Evolutionary conservation across 306 rosid genomes (phyloP), one percentile per base, ranked within the genome.

Genomic region (Amphicarpaea edgeworthii): DNA sequence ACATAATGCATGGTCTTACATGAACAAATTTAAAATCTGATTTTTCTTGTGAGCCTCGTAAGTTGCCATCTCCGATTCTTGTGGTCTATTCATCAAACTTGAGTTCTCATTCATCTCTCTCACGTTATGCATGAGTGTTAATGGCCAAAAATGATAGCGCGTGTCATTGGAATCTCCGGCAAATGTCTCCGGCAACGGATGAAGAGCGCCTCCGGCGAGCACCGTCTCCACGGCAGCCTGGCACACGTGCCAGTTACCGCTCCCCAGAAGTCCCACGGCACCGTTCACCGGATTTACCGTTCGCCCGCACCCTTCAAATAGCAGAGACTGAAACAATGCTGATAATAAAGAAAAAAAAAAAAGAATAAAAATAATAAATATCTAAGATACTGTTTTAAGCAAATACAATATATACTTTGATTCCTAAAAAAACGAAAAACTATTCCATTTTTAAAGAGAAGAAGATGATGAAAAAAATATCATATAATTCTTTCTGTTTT

Each of bases 201-300:
- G 58, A 51, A 51, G 58, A 51, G 8, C 28, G 14, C 58, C 58
- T 8, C 58, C 58, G 26, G 58, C 26, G 14, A 51, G 58, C 26
- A 51, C 58, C 12, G 58, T 51, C 26, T 51, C 26, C 26, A 51
- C 58, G 0, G 26, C 58, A 6, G 58, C 58, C 26, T 51, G 10
- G 10, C 58, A 51, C 58, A 51, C 26, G 26, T 51, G 58, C 58
- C 58, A 51, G 26, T 51, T 51, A 2, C 58, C 58, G 26, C 58
- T 51, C 26, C 12, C 8, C 58, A 51, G 58, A 51, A 51, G 58
- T 17, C 26, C 58, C 28, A 51, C 58, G 5, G 58, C 58, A 0
- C 58, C 58, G 28, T 51, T 51, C 26, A 51, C 58, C 28, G 58
- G 58, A 51, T 51, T 51, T 51, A 51, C 58, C 58, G 12, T 51